phyloP scores from a whole-genome alignment of 1,139 yeast species.

The Trichomonascaceae sp. region DNA sequence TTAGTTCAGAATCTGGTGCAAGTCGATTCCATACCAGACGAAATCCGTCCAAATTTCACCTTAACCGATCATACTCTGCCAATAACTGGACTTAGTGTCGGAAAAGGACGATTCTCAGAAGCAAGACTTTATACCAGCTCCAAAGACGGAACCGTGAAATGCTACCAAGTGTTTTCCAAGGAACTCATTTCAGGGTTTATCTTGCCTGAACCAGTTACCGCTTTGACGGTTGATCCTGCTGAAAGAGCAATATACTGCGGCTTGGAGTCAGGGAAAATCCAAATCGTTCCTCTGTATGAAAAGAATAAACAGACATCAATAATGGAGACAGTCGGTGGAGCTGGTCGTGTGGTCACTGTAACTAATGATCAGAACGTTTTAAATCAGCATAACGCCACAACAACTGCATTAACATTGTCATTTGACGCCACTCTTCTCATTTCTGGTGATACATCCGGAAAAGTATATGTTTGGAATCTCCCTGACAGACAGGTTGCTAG shows the following conservation, averaged over 20 bases:
- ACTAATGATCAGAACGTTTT: conserved; percentile 18
- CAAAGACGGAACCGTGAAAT: conserved; percentile 66
- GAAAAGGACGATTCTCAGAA: conserved; percentile 51
- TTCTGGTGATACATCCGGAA: conserved; percentile 71
- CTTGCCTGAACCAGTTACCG: conserved; percentile 49
- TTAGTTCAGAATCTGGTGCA: conserved; percentile 54
- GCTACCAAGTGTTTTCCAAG: conserved; percentile 31
- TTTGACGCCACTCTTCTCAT: conserved; percentile 70
- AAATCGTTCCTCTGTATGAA: conserved; percentile 51
- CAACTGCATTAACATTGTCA: conserved; percentile 54
- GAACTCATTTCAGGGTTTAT: conserved; percentile 65
- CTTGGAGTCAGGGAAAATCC: conserved; percentile 53
- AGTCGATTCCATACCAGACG: conserved; percentile 29
- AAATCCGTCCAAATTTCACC: conserved; percentile 40
- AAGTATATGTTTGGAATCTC: conserved; percentile 62
- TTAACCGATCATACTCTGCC: conserved; percentile 75
- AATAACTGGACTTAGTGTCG: conserved; percentile 55
- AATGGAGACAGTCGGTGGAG: conserved; percentile 52
- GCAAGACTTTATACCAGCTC: conserved; percentile 67
- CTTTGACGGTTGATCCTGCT: conserved; percentile 73
- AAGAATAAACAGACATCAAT: conserved; percentile 43
- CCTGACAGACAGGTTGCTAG: conserved; percentile 71
- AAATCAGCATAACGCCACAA: conserved; percentile 28
- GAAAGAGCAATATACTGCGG: conserved; percentile 74
- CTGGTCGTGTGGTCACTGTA: conserved; percentile 38